Percentiles rank a stretch among this genome's conserved stretches.
These are phyloP conservation scores for Athelia psychrophila DNA, from an alignment of 1,284 basidiomycete genomes.

Conservation along the genomic window DNA sequence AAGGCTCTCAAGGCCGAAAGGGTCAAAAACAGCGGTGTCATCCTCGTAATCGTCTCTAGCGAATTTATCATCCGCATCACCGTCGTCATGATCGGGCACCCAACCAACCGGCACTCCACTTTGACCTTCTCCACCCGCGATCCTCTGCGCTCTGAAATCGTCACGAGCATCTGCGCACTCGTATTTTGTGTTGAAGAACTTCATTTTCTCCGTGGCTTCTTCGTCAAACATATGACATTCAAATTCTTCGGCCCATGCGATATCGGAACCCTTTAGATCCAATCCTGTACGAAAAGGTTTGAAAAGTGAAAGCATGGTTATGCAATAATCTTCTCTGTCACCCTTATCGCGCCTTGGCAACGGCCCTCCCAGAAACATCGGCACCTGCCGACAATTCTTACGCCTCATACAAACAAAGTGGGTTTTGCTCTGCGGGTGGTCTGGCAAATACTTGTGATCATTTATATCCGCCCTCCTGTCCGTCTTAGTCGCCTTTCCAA, in stretches of 20 bases:
- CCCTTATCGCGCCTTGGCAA: slow-evolving; percentile 27
- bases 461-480: too few relatives aligned
- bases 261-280: slow-evolving; percentile 16
- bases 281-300: slow-evolving; percentile 25
- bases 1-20: too few relatives aligned
- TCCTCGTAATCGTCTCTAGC: background rate
- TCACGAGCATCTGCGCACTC: slow-evolving; percentile 31
- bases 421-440: background rate
- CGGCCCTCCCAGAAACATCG: slow-evolving; percentile 25
- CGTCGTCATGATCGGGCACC: background rate
- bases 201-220: slow-evolving; percentile 16
- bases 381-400: slow-evolving; percentile 1
- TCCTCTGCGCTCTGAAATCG: slow-evolving; percentile 25
- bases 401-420: background rate
- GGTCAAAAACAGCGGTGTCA: too few relatives aligned
- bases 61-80: background rate
- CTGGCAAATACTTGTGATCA: background rate
- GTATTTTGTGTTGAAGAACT: slow-evolving; percentile 26
- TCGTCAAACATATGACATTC: slow-evolving; percentile 8
- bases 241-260: slow-evolving; percentile 25
- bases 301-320: slow-evolving; percentile 28
- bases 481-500: too few relatives aligned
- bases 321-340: slow-evolving; percentile 28
- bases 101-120: background rate
- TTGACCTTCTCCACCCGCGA: background rate